phyloP scores from a whole-genome alignment of 108 stramenopile genomes.

The Aureococcus anophagefferens region DNA sequence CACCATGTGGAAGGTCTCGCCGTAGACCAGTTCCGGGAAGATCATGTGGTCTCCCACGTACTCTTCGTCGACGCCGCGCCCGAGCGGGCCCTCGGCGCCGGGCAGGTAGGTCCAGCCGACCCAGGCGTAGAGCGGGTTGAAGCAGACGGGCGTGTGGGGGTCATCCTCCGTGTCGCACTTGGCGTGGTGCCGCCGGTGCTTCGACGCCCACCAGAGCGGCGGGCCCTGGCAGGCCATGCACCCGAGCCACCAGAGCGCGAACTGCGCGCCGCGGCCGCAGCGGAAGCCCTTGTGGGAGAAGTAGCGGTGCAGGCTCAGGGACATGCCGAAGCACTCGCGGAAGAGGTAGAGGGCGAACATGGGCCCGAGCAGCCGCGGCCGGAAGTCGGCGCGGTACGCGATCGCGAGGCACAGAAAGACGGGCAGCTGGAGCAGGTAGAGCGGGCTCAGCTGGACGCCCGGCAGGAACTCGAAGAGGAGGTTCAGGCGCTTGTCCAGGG shows the following conservation, averaged over 20 bases:
- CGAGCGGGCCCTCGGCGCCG: conserved; percentile 44
- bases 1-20: background rate
- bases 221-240: conserved; percentile 50
- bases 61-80: conserved; percentile 30
- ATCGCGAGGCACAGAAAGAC: background rate
- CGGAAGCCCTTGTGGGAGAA: conserved; percentile 52
- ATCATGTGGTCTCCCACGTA: conserved; percentile 7
- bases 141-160: conserved; percentile 41
- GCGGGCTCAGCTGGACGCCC: background rate
- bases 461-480: no score
- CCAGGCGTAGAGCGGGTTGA: background rate
- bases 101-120: conserved; percentile 9
- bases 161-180: conserved; percentile 16
- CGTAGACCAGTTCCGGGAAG: background rate
- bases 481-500: no score
- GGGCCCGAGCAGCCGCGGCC: background rate
- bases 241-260: conserved; percentile 34
- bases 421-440: background rate
- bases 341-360: background rate
- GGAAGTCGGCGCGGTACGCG: background rate
- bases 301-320: conserved; percentile 50
- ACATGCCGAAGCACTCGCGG: conserved; percentile 44
- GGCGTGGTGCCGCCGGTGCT: conserved; percentile 55
- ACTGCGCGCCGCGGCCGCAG: conserved; percentile 30
- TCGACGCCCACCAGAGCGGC: conserved; percentile 57